A percentile compares a stretch with the other conserved stretches of the same genome.
These are phyloP conservation scores for Eimeria brunetti DNA, from an alignment of 169 alveolate species.

Conservation along the genomic window DNA sequence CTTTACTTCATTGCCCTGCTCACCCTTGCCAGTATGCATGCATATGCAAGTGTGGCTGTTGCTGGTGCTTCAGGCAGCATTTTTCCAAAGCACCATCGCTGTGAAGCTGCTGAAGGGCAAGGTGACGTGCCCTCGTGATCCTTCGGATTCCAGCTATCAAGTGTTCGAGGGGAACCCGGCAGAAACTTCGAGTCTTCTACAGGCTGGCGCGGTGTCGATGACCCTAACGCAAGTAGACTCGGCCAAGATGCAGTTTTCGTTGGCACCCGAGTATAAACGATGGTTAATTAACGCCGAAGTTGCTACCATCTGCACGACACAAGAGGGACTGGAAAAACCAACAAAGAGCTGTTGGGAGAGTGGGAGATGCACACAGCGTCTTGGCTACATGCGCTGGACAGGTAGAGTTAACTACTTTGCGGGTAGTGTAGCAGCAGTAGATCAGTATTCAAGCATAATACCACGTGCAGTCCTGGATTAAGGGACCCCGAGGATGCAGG, in stretches of 20 bases:
- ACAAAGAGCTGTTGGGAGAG: conserved; percentile 42
- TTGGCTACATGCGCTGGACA: conserved; percentile 70
- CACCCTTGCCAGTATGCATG: neutral
- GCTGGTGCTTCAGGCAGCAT: conserved; percentile 28
- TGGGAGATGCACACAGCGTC: conserved; percentile 36
- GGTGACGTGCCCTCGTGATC: conserved; percentile 15
- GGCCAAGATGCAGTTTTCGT: neutral
- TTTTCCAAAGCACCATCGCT: conserved; percentile 31
- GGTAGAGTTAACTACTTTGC: neutral
- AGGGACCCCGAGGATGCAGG: neutral
- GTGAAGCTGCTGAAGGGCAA: conserved; percentile 53
- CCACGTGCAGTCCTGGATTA: no score
- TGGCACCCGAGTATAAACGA: neutral
- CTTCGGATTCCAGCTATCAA: neutral
- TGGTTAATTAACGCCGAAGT: conserved; percentile 28
- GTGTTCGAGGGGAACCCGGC: conserved; percentile 10
- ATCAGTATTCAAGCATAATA: no score
- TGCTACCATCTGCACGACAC: conserved; percentile 58
- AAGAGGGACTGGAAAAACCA: conserved; percentile 32
- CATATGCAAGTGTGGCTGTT: neutral
- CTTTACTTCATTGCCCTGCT: neutral
- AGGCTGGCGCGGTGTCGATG: conserved; percentile 29
- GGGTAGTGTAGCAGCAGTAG: neutral
- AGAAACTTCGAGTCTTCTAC: neutral
- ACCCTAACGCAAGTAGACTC: conserved; percentile 4